phyloP scores from a whole-genome alignment of 2,329 filamentous ascomycete species.

The Polytolypa hystricis region DNA sequence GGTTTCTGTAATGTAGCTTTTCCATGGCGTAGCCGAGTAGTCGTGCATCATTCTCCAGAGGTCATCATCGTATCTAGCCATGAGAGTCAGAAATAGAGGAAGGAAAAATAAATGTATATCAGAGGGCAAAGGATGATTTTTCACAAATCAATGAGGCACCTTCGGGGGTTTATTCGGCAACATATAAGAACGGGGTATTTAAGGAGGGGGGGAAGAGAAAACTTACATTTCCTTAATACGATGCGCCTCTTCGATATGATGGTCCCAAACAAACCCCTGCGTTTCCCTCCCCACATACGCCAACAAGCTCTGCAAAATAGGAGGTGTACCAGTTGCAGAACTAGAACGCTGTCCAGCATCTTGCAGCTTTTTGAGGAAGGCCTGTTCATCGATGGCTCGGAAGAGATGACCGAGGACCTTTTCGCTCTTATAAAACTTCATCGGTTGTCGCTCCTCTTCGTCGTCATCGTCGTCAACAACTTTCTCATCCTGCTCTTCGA shows the following conservation, averaged over 20 bases:
- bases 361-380: conserved; percentile 49
- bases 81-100: background rate
- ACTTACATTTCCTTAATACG: conserved; percentile 17
- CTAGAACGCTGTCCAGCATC: conserved; percentile 13
- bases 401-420: conserved; percentile 63
- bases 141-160: no score
- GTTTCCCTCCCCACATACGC: conserved; percentile 14
- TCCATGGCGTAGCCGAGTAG: conserved; percentile 14
- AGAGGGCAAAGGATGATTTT: no score
- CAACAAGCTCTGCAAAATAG: conserved; percentile 18
- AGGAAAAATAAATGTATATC: background rate
- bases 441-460: conserved; percentile 36
- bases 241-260: conserved; percentile 11
- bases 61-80: conserved; percentile 10
- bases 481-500: conserved; percentile 37
- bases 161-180: no score
- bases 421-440: conserved; percentile 53
- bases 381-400: conserved; percentile 59
- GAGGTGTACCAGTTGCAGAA: background rate
- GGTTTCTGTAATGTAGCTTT: conserved; percentile 12
- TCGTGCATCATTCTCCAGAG: conserved; percentile 16
- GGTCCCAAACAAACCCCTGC: conserved; percentile 16
- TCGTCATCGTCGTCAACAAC: conserved; percentile 37
- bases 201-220: background rate
- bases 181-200: no score